Evolutionary conservation across 2,329 filamentous ascomycete species (phyloP), one percentile per base, ranked within the genome.

Genomic region (Sclerotinia glacialis): DNA sequence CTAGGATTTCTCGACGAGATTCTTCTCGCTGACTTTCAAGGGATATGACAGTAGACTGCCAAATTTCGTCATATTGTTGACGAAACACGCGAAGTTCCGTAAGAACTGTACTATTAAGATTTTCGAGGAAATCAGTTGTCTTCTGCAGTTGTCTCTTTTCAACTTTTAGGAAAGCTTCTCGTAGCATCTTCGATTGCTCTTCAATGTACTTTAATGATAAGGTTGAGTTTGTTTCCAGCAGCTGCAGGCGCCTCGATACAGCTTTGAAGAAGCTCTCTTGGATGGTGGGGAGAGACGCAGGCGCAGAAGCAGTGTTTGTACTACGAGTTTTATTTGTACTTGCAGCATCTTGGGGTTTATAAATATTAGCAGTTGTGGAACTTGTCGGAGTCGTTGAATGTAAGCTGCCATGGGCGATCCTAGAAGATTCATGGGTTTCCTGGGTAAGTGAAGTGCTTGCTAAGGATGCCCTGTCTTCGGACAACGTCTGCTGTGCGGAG

Each of bases 201-300:
- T 98, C 94, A 68, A 99, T 96, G 75, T 99, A 99, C 74, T 97
- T 91, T 11, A 98, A 82, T 0, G 93, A 97, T 14, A 98, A 83
- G 0, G 94, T 96, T 14, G 93, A 92, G 76, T 98, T 99, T 21
- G 91, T 86, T 78, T 99, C 95, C 9, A 98, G 87, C 72, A 93
- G 88, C 71, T 94, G 91, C 5, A 99, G 83, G 1, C 95, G 91
- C 78, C 98, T 98, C 70, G 93, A 92, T 11, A 98, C 89, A 5
- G 93, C 92, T 77, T 98, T 98, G 84, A 97, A 99, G 78, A 99
- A 98, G 1, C 91, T 95, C 76, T 99, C 95, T 77, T 99, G 95
- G 0, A 96, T 95, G 0, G 93, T 93, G 2, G 94, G 93, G 0
- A 87, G 85, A 1, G 89, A 78, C 1, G 83, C 78, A 9, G 83